Percentiles rank a stretch among this genome's conserved stretches.
These are phyloP conservation scores for Tetrapisispora taiwanensis DNA, from an alignment of 805 yeast species.

Conservation along the genomic window DNA sequence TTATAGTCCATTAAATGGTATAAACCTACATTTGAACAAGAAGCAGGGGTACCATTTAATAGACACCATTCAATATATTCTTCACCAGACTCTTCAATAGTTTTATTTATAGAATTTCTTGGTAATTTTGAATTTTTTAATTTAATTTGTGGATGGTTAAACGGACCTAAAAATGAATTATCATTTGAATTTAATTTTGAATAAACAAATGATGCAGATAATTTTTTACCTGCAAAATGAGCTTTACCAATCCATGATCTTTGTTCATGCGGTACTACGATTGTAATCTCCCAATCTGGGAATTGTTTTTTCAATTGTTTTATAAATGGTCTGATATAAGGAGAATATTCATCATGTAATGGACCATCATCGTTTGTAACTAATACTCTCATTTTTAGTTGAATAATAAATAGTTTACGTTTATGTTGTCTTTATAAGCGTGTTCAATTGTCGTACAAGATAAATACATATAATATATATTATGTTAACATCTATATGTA, in stretches of 20 bases:
- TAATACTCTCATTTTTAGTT: conserved; percentile 37
- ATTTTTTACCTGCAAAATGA: conserved; percentile 70
- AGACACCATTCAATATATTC: conserved; percentile 70
- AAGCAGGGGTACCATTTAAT: conserved; percentile 91
- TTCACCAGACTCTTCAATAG: background rate
- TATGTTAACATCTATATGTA: too few relatives aligned
- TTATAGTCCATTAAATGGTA: conserved; percentile 50
- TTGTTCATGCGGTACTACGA: conserved; percentile 73
- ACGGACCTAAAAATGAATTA: conserved; percentile 60
- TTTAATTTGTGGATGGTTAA: conserved; percentile 39
- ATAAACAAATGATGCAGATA: conserved; percentile 56
- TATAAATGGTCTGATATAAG: conserved; percentile 74
- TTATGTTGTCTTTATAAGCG: too few relatives aligned
- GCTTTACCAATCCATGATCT: conserved; percentile 98
- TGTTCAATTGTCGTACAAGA: too few relatives aligned
- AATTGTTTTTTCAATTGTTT: conserved; percentile 44
- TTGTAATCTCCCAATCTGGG: conserved; percentile 78
- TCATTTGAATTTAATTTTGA: conserved; percentile 37
- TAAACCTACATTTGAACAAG: conserved; percentile 84
- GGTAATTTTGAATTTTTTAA: conserved; percentile 23
- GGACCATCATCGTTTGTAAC: conserved; percentile 97
- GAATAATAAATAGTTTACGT: too few relatives aligned
- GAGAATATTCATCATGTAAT: conserved; percentile 65
- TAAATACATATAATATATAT: too few relatives aligned
- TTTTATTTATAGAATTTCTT: conserved; percentile 12